Conservation (phyloP, 345 rosid genomes). For the Lepidium africanum region DNA sequence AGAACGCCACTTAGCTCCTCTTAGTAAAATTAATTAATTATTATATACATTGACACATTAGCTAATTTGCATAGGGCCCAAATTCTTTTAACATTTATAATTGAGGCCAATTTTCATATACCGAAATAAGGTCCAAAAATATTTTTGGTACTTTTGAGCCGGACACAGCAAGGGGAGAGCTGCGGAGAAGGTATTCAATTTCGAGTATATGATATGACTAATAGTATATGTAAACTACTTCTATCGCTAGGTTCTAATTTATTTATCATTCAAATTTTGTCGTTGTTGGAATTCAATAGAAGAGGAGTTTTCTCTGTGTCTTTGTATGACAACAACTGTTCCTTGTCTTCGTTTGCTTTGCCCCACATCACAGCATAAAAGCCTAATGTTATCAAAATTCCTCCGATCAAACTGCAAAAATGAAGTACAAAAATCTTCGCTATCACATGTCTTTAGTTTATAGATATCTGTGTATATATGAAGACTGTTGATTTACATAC, state of each 20-base stretch:
- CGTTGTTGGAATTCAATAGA: constrained; percentile 31
- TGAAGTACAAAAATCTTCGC: not conserved
- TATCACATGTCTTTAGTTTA: not conserved
- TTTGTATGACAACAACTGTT: constrained; percentile 20
- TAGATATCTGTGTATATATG: not conserved
- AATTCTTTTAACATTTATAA: too few species aligned
- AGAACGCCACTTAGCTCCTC: too few species aligned
- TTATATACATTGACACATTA: too few species aligned
- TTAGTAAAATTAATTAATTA: too few species aligned
- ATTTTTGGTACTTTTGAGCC: too few species aligned
- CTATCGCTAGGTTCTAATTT: not conserved
- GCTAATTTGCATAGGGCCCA: too few species aligned
- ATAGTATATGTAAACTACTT: too few species aligned
- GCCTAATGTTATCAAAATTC: constrained; percentile 54
- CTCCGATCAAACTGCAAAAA: constrained; percentile 53
- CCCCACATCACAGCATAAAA: constrained; percentile 84
- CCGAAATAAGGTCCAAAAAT: too few species aligned
- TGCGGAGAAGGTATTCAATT: too few species aligned
- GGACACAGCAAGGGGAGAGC: too few species aligned
- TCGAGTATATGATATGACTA: too few species aligned
- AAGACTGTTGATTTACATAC: constrained; percentile 22
- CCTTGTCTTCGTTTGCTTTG: constrained; percentile 50
- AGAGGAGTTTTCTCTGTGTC: constrained; percentile 41
- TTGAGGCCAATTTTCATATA: too few species aligned
- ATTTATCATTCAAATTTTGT: not conserved